Conservation (phyloP, 2,329 filamentous ascomycete genomes). For the Diaporthe destruens region DNA sequence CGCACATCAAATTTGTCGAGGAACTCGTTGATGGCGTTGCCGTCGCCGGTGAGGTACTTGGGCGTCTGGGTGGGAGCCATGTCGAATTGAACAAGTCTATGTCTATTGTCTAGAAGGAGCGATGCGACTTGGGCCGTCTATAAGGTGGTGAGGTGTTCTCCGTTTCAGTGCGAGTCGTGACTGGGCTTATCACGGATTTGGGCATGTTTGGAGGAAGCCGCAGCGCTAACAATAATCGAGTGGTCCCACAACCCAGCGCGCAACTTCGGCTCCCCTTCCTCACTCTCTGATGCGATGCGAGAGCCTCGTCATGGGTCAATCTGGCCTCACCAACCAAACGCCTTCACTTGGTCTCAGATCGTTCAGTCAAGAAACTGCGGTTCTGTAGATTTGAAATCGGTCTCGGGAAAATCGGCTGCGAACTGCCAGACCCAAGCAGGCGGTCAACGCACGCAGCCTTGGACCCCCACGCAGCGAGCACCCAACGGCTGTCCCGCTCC, state of each 20-base stretch:
- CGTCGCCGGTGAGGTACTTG: constrained; percentile 84
- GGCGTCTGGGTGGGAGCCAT: constrained; percentile 54
- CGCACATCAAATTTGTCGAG: constrained; percentile 92
- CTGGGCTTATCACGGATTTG: constrained; percentile 2
- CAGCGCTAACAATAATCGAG: constrained; percentile 17
- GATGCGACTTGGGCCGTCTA: constrained; percentile 6
- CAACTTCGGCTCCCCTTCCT: neutral
- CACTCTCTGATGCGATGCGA: neutral
- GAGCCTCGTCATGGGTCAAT: neutral
- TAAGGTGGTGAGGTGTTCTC: constrained; percentile 6
- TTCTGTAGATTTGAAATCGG: neutral
- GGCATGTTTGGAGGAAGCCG: neutral
- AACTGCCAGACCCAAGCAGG: neutral
- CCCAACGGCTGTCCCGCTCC: constrained; percentile 10
- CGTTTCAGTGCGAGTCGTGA: neutral
- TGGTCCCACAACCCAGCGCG: neutral
- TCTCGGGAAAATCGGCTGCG: neutral
- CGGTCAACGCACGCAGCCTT: neutral
- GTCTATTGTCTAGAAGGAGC: constrained; percentile 5
- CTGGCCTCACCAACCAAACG: neutral
- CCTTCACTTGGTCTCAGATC: neutral
- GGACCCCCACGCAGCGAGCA: constrained; percentile 17
- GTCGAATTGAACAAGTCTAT: constrained; percentile 1
- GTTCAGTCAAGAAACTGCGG: neutral
- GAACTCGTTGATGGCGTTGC: constrained; percentile 82